Base-by-base conservation (phyloP, 2,329 filamentous ascomycete genomes). In the Hypomyces rosellus region DNA sequence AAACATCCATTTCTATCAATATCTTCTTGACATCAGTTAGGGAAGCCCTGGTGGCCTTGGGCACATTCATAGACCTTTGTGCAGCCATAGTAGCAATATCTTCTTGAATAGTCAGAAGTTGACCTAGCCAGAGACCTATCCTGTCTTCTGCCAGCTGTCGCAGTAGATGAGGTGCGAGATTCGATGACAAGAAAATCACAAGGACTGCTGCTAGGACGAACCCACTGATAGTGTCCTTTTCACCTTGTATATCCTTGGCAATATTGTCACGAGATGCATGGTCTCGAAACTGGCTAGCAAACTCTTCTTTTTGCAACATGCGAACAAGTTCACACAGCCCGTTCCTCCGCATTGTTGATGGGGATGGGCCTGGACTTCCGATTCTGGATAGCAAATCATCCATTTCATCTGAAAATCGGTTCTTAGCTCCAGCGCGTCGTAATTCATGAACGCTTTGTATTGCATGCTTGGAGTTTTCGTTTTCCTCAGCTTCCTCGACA, bases 241-340 rank as follows among this genome's bases (percentile, higher is more conserved):
- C 80, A 45, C 74, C 72, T 1, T 74, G 75, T 9, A 87, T 72
- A 39, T 80, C 77, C 41, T 78, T 74, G 47, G 89, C 78, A 14
- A 96, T 73, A 30, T 78, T 79, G 48, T 82, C 77, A 54, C 89
- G 86, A 50, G 86, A 81, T 6, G 82, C 81, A 57, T 89, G 84
- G 54, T 90, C 84, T 16, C 86, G 76, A 59, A 96, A 90, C 54
- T 87, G 84, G 15, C 75, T 74, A 25, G 81, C 72, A 58, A 88
- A 90, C 1, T 73, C 73, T 59, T 83, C 82, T 45, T 84, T 72
- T 45, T 77, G 75, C 39, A 85, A 71, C 58, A 81, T 82, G 41
- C 76, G 72, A 1, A 76, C 76, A 39, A 86, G 64, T 55, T 86
- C 82, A 4, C 85, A 66, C 39, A 86, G 66, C 1, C 80, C 80